A percentile compares a stretch with the other conserved stretches of the same genome.
Conservation (phyloP, 306 rosid genomes). For the Gleditsia sinensis region DNA sequence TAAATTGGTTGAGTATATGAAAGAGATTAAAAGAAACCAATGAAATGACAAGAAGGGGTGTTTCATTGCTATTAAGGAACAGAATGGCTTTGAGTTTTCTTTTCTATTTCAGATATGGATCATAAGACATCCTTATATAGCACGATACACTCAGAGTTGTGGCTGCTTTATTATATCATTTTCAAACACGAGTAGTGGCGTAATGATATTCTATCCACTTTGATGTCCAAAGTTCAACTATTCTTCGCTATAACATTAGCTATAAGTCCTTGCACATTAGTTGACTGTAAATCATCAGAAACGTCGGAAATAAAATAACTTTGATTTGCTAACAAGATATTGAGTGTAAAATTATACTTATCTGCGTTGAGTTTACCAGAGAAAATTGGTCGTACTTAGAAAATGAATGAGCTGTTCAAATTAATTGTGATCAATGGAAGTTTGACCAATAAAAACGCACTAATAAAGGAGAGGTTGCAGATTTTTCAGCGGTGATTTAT, state of each 20-base stretch:
- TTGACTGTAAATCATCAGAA: neutral
- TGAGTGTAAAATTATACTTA: neutral
- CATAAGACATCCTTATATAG: conserved; percentile 7
- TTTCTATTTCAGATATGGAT: neutral
- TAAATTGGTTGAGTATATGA: conserved; percentile 32
- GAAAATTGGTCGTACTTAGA: neutral
- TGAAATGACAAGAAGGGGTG: neutral
- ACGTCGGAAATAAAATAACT: no score
- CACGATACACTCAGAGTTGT: neutral
- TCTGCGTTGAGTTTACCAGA: neutral
- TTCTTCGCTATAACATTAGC: neutral
- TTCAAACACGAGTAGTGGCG: neutral
- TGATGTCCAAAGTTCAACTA: neutral
- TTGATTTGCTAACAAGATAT: neutral
- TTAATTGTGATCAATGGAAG: neutral
- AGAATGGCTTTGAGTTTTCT: conserved; percentile 16
- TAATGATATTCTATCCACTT: neutral
- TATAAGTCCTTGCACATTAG: neutral
- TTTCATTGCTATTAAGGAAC: conserved; percentile 17
- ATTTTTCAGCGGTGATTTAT: neutral
- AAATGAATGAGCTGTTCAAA: neutral
- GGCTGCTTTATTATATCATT: neutral
- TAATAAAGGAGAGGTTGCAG: neutral
- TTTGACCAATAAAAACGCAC: neutral
- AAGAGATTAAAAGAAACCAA: conserved; percentile 33